A percentile compares a stretch with the other conserved stretches of the same genome.
phyloP scores from a whole-genome alignment of 2,329 filamentous ascomycete genomes.

The Aspergillus terreus region DNA sequence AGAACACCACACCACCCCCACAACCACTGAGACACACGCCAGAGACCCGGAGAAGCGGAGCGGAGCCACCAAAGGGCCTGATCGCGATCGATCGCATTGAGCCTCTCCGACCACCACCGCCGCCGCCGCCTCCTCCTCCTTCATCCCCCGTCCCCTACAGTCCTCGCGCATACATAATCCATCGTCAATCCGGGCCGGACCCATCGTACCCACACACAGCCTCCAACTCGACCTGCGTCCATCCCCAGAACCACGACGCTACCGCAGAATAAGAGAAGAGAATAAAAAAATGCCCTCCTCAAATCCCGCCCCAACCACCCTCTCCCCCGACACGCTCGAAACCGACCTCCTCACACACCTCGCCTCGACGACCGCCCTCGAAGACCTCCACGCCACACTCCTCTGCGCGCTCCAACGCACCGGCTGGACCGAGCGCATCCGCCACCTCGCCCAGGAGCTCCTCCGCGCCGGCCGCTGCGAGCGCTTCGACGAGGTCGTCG shows the following conservation, averaged over 20 bases:
- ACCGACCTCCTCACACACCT: slow-evolving; percentile 43
- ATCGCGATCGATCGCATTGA: not conserved
- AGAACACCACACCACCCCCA: too few species aligned
- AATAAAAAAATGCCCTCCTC: slow-evolving; percentile 11
- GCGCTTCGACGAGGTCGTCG: slow-evolving; percentile 55
- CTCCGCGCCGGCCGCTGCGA: slow-evolving; percentile 56
- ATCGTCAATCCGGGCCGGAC: too few species aligned
- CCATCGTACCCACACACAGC: too few species aligned
- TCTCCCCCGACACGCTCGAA: slow-evolving; percentile 40
- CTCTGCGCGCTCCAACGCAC: slow-evolving; percentile 52
- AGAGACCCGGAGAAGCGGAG: not conserved
- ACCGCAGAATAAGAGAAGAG: not conserved
- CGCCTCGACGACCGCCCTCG: slow-evolving; percentile 47
- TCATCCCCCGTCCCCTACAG: not conserved
- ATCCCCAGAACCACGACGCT: too few species aligned
- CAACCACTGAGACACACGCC: too few species aligned
- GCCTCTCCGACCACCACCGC: not conserved
- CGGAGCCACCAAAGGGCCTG: not conserved
- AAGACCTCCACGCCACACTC: slow-evolving; percentile 53
- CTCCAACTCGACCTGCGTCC: too few species aligned
- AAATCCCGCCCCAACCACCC: slow-evolving; percentile 18
- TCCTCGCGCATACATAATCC: too few species aligned
- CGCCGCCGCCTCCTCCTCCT: not conserved
- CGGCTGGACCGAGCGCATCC: slow-evolving; percentile 58
- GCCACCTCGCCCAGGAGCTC: slow-evolving; percentile 52